Base-by-base conservation (phyloP, 371 early-diverging fungal genomes). In the Mortierella sp. region DNA sequence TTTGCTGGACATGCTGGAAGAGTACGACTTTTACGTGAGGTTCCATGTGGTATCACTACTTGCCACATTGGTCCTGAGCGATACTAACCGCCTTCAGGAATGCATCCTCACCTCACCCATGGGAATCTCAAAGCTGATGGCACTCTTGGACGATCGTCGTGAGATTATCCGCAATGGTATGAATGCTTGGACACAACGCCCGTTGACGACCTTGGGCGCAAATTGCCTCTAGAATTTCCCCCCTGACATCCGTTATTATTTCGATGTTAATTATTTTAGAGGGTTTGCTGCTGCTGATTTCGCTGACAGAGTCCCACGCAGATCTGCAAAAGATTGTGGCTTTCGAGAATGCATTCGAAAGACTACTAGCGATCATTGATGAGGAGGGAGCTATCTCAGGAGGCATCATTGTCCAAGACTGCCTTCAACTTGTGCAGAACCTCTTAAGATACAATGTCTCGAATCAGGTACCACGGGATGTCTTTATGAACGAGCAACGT, bases 271-370 rank as follows among this genome's bases (percentile, higher is more conserved):
- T 13, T 24, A 44, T 38, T 31, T 34, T 80, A 97, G 98, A 99
- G 94, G 97, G 97, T 2, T 88, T 99, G 38, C 88, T 98, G 75
- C 87, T 99, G 48, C 80, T 99, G 82, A 97, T 97, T 60, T 91
- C 96, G 0, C 91, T 99, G 76, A 98, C 98, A 11, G 92, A 94
- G 74, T 92, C 91, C 57, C 98, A 98, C 88, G 95, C 98, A 47
- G 99, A 99, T 65, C 95, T 99, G 42, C 99, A 99, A 89, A 98
- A 99, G 90, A 96, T 99, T 78, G 96, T 99, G 68, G 98, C 98
- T 7, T 99, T 99, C 88, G 98, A 99, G 84, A 97, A 96, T 82
- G 97, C 98, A 9, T 99, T 99, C 90, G 99, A 99, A 79, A 92
- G 95, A 26, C 87, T 98, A 47, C 89, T 98, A 73, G 91, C 92